Evolutionary conservation across 331 rosid genomes (phyloP).

Genomic region (Saraca asoca): DNA sequence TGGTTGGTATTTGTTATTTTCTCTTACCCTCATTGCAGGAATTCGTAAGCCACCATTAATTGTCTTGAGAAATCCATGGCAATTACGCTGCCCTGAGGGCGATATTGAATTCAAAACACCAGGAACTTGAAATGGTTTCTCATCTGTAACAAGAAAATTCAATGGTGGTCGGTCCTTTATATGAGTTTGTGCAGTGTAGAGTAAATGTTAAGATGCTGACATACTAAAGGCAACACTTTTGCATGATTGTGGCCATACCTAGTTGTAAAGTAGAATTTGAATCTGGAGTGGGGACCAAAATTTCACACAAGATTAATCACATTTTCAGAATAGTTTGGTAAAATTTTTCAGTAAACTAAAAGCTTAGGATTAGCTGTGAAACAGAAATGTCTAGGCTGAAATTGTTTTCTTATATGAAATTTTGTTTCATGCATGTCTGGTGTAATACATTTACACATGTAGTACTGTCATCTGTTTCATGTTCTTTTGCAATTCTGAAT

Average conservation of each 20-base stretch:
- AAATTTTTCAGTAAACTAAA: neutral
- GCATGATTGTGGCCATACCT: neutral
- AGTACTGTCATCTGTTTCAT: too few relatives aligned
- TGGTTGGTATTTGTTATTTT: constrained; percentile 15
- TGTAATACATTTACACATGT: too few relatives aligned
- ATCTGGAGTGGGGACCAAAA: constrained; percentile 1
- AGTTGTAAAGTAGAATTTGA: constrained; percentile 5
- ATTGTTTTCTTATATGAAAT: too few relatives aligned
- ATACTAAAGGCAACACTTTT: neutral
- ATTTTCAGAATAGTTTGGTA: neutral
- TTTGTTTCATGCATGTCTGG: too few relatives aligned
- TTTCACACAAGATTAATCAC: neutral
- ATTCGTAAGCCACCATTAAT: neutral
- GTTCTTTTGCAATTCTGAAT: too few relatives aligned
- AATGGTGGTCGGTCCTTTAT: constrained; percentile 18
- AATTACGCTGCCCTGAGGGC: too few relatives aligned
- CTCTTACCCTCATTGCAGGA: neutral
- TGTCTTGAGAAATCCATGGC: neutral
- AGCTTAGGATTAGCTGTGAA: constrained; percentile 11
- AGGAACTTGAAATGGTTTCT: constrained; percentile 21
- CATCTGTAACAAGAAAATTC: constrained; percentile 27
- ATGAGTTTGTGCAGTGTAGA: constrained; percentile 8
- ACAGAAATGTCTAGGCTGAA: neutral
- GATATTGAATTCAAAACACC: neutral
- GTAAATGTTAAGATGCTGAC: neutral